Base-by-base conservation (phyloP, 2,329 filamentous ascomycete genomes). In the Penicillium paneum region DNA sequence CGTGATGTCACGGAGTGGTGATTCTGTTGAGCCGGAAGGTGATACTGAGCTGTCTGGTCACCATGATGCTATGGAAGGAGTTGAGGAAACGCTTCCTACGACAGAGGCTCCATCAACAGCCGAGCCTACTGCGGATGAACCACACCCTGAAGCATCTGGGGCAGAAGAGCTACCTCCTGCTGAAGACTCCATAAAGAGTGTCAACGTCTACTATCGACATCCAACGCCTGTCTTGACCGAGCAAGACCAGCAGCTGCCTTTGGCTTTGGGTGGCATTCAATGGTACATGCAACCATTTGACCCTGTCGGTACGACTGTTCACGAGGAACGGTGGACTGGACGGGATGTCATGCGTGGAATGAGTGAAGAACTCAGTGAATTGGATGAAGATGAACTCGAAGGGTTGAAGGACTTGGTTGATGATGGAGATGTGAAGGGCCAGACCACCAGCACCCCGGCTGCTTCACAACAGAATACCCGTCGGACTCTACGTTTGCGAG, bases 281-380 rank as follows among this genome's bases (percentile, higher is more conserved):
- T 97, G 91, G 91, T 96, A 96, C 71, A 82, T 96, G 55, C 83
- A 89, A 66, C 81, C 84, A 8, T 95, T 95, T 68, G 84, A 94
- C 48, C 88, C 89, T 51, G 67, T 84, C 49, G 93, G 91, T 53
- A 96, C 91, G 0, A 93, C 88, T 0, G 83, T 93, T 10, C 79
- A 89, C 52, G 87, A 88, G 60, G 89, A 93, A 72, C 81, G 85
- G 49, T 90, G 86, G 79, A 85, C 83, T 0, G 89, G 87, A 2
- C 81, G 86, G 32, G 88, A 92, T 52, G 84, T 88, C n/a, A 76
- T 84, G 61, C 79, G 84, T 29, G 83, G 80, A 13, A 85, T 93
- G 72, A 95, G 90, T 65, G 92, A 96, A 72, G 90, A 93, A 63
- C 80, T 97, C 21, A 95, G 89, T 53, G 93, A 97, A 68, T 85